Evolutionary conservation across 768 basidiomycete genomes (phyloP), one percentile per base, ranked within the genome.

Genomic region (Kwoniella europaea): DNA sequence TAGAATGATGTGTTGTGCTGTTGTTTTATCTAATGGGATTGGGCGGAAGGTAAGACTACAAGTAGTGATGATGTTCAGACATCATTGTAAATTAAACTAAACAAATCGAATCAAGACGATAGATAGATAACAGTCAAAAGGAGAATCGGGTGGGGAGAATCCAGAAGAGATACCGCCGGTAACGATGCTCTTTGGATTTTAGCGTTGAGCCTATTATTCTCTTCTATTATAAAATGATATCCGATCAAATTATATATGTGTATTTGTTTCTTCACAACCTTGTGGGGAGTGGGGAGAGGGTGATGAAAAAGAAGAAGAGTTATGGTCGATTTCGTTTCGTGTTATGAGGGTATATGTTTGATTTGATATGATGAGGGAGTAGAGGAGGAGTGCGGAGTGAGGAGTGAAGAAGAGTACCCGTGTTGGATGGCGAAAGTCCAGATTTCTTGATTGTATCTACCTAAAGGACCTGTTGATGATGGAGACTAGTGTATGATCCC

Each of bases 211-310:
- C 35, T 35, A 35, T 35, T 35, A 3, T 35, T 35, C 35, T 35
- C 6, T 35, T 7, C 27, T 58, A 58, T 58, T 27, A 27, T 27
- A 16, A 27, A 27, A 24, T 10, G 27, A 24, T 55, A 58, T 58
- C 57, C 57, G 57, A 58, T 58, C 57, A 58, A 58, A 58, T 50
- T 13, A 50, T 35, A 35, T 35, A 50, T 50, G 3, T 50, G 12
- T 50, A 50, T 50, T 15, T 6, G 35, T 35, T 18, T 50, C 46
- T 50, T 50, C 46, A 50, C 46, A 50, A 13, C 46, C 18, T 50
- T 50, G 46, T 15, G 12, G 46, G 46, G 46, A 50, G 46, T 13
- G 12, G 46, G 46, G 46, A 50, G 46, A 15, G 46, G 18, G 18
- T 16, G 10, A 50, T 3, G 46, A 50, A 50, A 50, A 10, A 50